Base-by-base conservation (phyloP, 495 filamentous ascomycete genomes). In the Aspergillus avenaceus region DNA sequence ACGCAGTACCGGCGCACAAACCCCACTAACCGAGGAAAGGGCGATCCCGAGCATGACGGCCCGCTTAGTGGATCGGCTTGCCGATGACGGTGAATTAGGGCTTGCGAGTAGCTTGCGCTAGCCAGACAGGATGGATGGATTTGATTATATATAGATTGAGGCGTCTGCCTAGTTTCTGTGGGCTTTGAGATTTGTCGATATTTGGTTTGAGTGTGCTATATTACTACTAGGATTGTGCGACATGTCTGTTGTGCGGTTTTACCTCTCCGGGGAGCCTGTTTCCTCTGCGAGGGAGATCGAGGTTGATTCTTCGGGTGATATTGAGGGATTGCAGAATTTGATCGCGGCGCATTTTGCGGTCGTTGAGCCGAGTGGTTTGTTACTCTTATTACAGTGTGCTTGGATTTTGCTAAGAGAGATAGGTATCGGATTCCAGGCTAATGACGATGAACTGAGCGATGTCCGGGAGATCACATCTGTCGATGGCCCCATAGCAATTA, bases 341-440 rank as follows among this genome's bases (percentile, higher is more conserved):
- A 62, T 76, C 26, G 72, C 71, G 11, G 63, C 69, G 22, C 65
- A 71, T 13, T 75, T 74, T 56, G 62, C 66, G 19, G 72, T 79
- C 49, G 72, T 73, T 9, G 59, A 64, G 34, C 58, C 62, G 36
- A 54, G 37, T 43, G 55, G 54, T 61, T 41, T 41, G 60, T 41
- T 11, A 25, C 22, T 40, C 16, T 12, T 4, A 24, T 2, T 31
- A 4, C 11, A 31, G 19, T n/a, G n/a, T n/a, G n/a, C n/a, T n/a
- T n/a, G n/a, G n/a, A n/a, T n/a, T n/a, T n/a, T 16, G n/a, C 12
- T 4, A 14, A 25, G 6, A 4, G 6, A 9, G 3, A 22, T 31
- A 74, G 74, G 71, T 2, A 64, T 77, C 38, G 67, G 57, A 9
- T 77, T 77, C 45, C 55, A 67, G 36, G 50, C 49, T 5, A 47